Evolutionary conservation across 2,329 filamentous ascomycete genomes (phyloP).

Genomic region (Dothiorella sarmentorum): DNA sequence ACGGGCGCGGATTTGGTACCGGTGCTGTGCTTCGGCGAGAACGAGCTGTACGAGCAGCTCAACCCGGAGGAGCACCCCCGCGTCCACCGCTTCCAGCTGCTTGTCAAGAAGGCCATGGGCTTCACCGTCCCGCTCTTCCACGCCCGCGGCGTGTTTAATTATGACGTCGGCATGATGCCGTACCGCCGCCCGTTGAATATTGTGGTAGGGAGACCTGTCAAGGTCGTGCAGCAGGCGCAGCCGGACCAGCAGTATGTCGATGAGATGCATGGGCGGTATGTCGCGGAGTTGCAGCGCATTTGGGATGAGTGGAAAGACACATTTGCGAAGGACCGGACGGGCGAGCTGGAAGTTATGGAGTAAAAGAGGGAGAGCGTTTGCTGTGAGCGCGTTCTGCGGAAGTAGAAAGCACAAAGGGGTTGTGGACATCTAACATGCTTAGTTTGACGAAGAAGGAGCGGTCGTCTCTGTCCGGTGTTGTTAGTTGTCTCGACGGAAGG

Average conservation of each 20-base stretch:
- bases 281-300: slow-evolving; percentile 67
- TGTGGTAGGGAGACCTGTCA: slow-evolving; percentile 80
- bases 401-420: too few relatives aligned
- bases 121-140: slow-evolving; percentile 92
- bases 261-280: slow-evolving; percentile 73
- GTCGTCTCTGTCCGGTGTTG: too few relatives aligned
- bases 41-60: slow-evolving; percentile 91
- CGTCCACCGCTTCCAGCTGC: slow-evolving; percentile 77
- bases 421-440: too few relatives aligned
- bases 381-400: too few relatives aligned
- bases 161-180: slow-evolving; percentile 94
- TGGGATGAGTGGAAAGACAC: slow-evolving; percentile 78
- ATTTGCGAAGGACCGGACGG: slow-evolving; percentile 61
- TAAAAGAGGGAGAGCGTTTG: slow-evolving; percentile 30
- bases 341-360: slow-evolving; percentile 65
- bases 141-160: slow-evolving; percentile 91
- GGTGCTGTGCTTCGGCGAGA: slow-evolving; percentile 89
- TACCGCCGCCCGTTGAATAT: slow-evolving; percentile 85
- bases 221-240: slow-evolving; percentile 60
- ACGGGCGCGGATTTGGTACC: slow-evolving; percentile 93
- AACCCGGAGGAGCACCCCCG: slow-evolving; percentile 71
- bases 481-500: too few relatives aligned
- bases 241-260: slow-evolving; percentile 76
- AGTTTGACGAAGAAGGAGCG: too few relatives aligned
- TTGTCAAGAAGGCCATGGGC: slow-evolving; percentile 80